Base-by-base conservation (phyloP, 2,329 filamentous ascomycete species). In the Parafenestella ontariensis region DNA sequence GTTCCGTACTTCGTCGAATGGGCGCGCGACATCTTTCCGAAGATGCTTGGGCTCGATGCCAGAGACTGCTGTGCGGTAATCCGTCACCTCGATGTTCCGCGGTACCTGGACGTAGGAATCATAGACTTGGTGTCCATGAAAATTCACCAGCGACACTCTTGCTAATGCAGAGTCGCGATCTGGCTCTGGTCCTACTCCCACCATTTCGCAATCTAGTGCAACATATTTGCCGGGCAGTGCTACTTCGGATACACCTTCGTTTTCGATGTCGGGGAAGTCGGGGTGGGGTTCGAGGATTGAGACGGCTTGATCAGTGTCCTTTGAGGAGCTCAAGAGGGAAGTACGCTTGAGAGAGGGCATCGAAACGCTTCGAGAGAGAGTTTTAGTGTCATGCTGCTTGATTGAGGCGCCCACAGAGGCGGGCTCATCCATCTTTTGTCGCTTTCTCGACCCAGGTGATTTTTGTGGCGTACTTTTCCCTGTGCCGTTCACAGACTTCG, bases 141-240 rank as follows among this genome's bases (percentile, higher is more conserved):
- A 99, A 76, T 98, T 96, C 64, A 97, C 93, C 15, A 96, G 80
- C 70, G 91, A 96, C 50, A 94, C 91, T 42, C 95, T 86, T 1
- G 95, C 95, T 40, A 99, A 85, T 0, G 87, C 87, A 31, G 91
- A 92, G 70, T 87, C 85, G 60, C 88, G 82, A 46, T 86, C 86
- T 3, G 85, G 79, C 34, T 78, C 74, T 5, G 85, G 76, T 0
- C 89, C 90, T 11, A 96, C 86, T 43, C 94, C 95, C 23, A 99
- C 95, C 95, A 99, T 99, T 78, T 99, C 95, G 76, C 95, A 99
- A 79, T 99, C 95, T 42, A 99, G 86, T 18, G 91, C 90, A 37
- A 99, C 79, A 74, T 96, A 99, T 82, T 95, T 96, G 46, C 94
- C 95, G 18, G 93, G 79, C 48, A 92, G 85, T 31, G 89, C 78